Evolutionary conservation across 2,329 filamentous ascomycete genomes (phyloP).

Genomic region (Stagonosporopsis tanaceti): DNA sequence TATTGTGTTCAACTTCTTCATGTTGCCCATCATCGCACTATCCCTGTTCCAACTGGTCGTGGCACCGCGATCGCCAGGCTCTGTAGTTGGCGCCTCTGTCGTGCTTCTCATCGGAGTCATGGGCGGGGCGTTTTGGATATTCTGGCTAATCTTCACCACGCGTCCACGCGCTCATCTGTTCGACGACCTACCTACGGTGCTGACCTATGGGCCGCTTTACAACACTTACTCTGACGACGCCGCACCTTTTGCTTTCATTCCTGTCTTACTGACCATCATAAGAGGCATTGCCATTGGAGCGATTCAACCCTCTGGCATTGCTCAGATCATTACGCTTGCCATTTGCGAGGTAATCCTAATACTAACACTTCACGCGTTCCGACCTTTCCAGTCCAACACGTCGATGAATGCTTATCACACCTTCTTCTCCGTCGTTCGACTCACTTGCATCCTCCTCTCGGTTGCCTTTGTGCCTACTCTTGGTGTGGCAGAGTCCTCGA

Average conservation of each 20-base stretch:
- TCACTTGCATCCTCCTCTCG: constrained; percentile 66
- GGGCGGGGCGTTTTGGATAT: constrained; percentile 77
- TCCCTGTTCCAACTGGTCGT: constrained; percentile 93
- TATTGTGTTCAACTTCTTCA: constrained; percentile 90
- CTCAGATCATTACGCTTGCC: constrained; percentile 88
- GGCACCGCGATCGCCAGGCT: constrained; percentile 70
- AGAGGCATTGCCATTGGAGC: constrained; percentile 91
- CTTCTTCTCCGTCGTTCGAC: constrained; percentile 79
- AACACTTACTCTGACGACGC: constrained; percentile 97
- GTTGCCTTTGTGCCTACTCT: constrained; percentile 82
- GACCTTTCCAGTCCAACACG: constrained; percentile 87
- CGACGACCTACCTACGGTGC: constrained; percentile 87
- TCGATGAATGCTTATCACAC: constrained; percentile 98
- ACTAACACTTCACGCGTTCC: constrained; percentile 85
- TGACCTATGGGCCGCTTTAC: constrained; percentile 91
- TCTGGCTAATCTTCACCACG: constrained; percentile 80
- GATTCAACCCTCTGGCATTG: constrained; percentile 90
- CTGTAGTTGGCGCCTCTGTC: constrained; percentile 76
- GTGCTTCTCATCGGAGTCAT: constrained; percentile 77
- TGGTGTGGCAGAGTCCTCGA: constrained; percentile 77
- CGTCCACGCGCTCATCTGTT: constrained; percentile 87
- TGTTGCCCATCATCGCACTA: constrained; percentile 84
- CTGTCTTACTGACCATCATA: constrained; percentile 82
- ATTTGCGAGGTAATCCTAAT: constrained; percentile 94
- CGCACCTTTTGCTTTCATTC: constrained; percentile 87